Base-by-base conservation (phyloP, 2,329 filamentous ascomycete species). In the Teratosphaeria destructans region DNA sequence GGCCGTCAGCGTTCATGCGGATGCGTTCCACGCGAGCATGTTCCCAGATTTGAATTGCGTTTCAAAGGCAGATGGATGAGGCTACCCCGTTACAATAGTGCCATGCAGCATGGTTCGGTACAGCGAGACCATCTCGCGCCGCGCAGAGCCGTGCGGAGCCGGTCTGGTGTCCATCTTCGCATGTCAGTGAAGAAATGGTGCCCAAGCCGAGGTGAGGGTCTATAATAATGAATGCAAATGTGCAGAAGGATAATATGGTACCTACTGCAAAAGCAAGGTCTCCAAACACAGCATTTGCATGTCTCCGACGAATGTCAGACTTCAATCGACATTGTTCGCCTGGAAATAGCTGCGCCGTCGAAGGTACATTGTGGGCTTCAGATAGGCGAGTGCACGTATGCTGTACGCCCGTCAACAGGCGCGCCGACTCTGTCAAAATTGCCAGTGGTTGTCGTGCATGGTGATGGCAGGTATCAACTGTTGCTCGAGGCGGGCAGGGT, bases 51-150 rank as follows among this genome's bases (percentile, higher is more conserved):
- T 7, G 29, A 32, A 12, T 14, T 49, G 43, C 43, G 6, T 10
- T 49, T 16, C 19, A n/a, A 19, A 49, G 43, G 43, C 43, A 26
- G 43, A 19, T 10, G 19, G 16, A 23, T 49, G 43, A 39, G 61
- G 59, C 14, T 60, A 57, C 57, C 59, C 61, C 5, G 55, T 61
- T 23, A 59, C 54, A 12, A 43, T 19, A n/a, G 26, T 61, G 11
- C 57, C 56, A 23, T 34, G 59, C 14, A 47, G 56, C 14, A 57
- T 52, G 47, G 56, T 60, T 14, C 53, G 53, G 34, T 63, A 60
- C 43, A 58, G 57, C 35, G 60, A 60, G 16, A n/a, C 7, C 19
- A 63, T 59, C 43, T 55, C 23, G 49, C 39, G 61, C 19, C 61
- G 57, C n/a, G 57, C 26, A 54, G 26, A 59, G 59, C 26, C 11